Conservation (phyloP, 495 filamentous ascomycete species). For the Penicillium crystallinum region DNA sequence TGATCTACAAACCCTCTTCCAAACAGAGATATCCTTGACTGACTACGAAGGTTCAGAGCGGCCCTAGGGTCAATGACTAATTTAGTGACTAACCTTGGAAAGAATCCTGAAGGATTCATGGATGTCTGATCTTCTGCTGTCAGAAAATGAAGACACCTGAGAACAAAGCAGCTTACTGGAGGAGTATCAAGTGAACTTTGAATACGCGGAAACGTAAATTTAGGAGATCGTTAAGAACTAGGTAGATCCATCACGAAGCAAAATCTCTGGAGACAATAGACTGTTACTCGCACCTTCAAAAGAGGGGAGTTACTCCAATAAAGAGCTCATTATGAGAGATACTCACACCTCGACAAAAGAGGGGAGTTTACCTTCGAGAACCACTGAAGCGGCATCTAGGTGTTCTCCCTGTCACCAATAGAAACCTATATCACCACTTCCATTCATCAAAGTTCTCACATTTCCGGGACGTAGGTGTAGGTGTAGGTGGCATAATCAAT, state of each 20-base stretch:
- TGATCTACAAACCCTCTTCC: no score
- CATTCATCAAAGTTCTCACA: not conserved
- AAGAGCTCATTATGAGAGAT: not conserved
- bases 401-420: constrained; percentile 2
- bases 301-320: not conserved
- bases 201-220: not conserved
- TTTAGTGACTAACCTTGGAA: no score
- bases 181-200: not conserved
- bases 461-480: not conserved
- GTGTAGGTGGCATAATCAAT: not conserved
- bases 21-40: no score
- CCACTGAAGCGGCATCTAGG: not conserved
- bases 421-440: not conserved
- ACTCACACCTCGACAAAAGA: not conserved
- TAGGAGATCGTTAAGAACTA: not conserved
- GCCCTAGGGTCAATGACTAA: not conserved
- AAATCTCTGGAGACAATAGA: not conserved
- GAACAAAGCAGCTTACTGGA: not conserved
- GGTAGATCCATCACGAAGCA: not conserved
- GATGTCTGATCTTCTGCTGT: no score
- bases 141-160: not conserved
- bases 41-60: not conserved
- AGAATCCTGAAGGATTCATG: no score
- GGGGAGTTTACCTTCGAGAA: constrained; percentile 1
- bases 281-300: not conserved